These are phyloP conservation scores for Orbilia blumenaviensis DNA, from an alignment of 2,329 filamentous ascomycete species.

Conservation along the genomic window DNA sequence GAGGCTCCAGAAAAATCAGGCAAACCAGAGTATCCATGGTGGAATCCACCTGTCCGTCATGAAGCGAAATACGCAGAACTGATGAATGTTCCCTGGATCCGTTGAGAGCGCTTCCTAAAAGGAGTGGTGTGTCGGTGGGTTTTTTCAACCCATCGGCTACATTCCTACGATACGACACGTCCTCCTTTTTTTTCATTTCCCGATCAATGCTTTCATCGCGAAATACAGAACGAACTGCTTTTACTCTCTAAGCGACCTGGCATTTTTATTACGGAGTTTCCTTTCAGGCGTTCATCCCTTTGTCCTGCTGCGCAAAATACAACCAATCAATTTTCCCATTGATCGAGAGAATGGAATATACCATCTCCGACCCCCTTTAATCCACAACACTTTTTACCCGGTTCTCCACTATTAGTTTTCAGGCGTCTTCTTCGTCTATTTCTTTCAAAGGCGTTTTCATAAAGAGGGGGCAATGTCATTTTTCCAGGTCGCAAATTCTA, in stretches of 20 bases:
- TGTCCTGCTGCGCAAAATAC: no score
- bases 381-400: constrained; percentile 3
- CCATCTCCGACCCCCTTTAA: no score
- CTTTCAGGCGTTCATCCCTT: not conserved
- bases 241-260: not conserved
- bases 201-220: not conserved
- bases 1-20: not conserved
- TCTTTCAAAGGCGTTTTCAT: not conserved
- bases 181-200: not conserved
- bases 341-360: not conserved
- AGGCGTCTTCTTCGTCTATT: not conserved
- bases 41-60: constrained; percentile 46
- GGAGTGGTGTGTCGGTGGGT: not conserved
- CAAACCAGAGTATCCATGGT: constrained; percentile 36
- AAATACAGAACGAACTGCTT: constrained; percentile 4
- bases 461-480: not conserved
- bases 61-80: constrained; percentile 53
- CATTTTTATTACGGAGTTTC: constrained; percentile 3
- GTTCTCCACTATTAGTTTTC: not conserved
- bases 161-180: not conserved
- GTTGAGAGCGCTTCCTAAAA: not conserved
- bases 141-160: not conserved
- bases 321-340: not conserved
- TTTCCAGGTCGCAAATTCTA: not conserved
- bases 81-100: constrained; percentile 49